These are phyloP conservation scores for Actinidia arguta DNA, from an alignment of 179 eudicot genomes.

Conservation along the genomic window DNA sequence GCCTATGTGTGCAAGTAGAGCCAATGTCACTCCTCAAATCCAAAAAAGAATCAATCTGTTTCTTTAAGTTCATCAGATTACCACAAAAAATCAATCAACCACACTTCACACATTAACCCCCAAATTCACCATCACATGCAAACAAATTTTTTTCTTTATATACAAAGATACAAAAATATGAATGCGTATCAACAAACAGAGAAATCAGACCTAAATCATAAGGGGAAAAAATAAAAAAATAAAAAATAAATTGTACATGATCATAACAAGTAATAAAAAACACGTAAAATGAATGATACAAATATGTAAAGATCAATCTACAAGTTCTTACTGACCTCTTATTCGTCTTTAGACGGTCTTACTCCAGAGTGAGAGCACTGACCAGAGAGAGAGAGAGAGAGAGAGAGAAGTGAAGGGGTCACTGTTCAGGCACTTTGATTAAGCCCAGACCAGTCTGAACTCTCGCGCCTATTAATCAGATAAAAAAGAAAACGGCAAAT, in stretches of 20 bases:
- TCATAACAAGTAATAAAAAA: neutral
- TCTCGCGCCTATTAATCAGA: neutral
- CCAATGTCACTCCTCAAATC: neutral
- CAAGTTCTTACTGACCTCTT: neutral
- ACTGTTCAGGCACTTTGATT: constrained; percentile 5
- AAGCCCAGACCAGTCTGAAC: neutral
- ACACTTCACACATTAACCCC: constrained; percentile 13
- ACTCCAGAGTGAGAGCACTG: neutral
- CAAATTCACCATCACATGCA: constrained; percentile 14
- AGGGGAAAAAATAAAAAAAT: neutral
- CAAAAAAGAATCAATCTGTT: neutral
- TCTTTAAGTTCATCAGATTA: neutral
- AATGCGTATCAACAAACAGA: neutral
- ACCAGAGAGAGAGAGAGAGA: constrained; percentile 7
- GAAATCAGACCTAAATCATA: constrained; percentile 14
- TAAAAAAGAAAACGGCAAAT: neutral
- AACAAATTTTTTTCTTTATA: neutral
- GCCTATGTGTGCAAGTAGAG: neutral
- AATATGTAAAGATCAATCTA: neutral
- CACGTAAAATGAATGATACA: neutral
- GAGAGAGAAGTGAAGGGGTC: neutral
- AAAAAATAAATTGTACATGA: neutral
- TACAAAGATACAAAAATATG: neutral
- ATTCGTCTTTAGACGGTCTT: neutral
- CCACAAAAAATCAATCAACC: constrained; percentile 10